Conservation (phyloP, 2,329 filamentous ascomycete genomes). For the Aspergillus pseudoterreus region DNA sequence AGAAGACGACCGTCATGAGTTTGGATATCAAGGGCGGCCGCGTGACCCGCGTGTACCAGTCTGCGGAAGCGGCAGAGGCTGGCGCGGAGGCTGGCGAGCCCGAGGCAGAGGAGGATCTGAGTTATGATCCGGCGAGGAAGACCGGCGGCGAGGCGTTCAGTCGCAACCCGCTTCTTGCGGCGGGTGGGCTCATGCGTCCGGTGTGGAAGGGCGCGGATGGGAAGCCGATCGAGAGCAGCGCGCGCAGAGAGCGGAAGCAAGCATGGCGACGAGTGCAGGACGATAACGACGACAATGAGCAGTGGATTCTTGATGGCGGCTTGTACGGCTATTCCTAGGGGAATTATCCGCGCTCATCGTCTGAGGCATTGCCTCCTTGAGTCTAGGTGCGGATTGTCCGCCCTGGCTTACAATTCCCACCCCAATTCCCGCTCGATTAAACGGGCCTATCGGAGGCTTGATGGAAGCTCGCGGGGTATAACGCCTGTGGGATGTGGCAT, state of each 20-base stretch:
- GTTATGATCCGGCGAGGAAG: constrained; percentile 14
- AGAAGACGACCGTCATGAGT: constrained; percentile 76
- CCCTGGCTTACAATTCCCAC: no score
- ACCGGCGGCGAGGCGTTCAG: constrained; percentile 36
- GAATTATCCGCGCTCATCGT: neutral
- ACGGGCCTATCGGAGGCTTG: no score
- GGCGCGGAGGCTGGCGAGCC: constrained; percentile 22
- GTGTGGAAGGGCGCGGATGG: constrained; percentile 40
- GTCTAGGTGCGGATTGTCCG: no score
- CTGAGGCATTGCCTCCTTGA: no score
- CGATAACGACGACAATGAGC: constrained; percentile 46
- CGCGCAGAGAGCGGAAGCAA: constrained; percentile 33
- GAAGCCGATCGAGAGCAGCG: constrained; percentile 18
- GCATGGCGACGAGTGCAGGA: constrained; percentile 47
- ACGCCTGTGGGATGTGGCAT: no score
- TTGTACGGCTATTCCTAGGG: constrained; percentile 30
- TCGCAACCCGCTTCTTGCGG: constrained; percentile 42
- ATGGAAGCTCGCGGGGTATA: no score
- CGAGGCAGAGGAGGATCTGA: constrained; percentile 22
- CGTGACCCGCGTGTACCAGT: constrained; percentile 57
- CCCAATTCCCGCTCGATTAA: no score
- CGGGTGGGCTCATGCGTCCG: constrained; percentile 42
- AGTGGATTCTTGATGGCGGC: constrained; percentile 46
- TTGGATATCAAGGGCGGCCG: constrained; percentile 77
- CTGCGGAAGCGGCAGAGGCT: constrained; percentile 23